These are phyloP conservation scores for Colletotrichum nymphaeae DNA, from an alignment of 2,329 filamentous ascomycete genomes.

Conservation along the genomic window DNA sequence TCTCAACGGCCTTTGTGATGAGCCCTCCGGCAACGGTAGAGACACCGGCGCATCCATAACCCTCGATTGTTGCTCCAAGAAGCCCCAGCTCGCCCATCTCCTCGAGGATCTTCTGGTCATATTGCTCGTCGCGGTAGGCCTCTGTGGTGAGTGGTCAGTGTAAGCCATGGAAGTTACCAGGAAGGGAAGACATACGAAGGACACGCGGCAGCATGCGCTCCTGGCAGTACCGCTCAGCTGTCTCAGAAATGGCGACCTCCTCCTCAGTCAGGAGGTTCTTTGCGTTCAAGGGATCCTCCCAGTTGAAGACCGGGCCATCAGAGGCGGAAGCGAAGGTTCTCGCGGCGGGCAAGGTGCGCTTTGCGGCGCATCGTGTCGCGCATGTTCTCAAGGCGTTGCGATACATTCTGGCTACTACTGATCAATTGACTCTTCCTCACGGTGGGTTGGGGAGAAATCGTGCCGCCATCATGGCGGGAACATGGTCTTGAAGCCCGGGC, in stretches of 20 bases:
- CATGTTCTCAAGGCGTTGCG: slow-evolving; percentile 23
- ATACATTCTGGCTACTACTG: slow-evolving; percentile 10
- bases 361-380: slow-evolving; percentile 30
- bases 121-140: slow-evolving; percentile 86
- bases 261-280: slow-evolving; percentile 87
- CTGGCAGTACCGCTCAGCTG: slow-evolving; percentile 93
- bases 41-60: slow-evolving; percentile 88
- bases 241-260: slow-evolving; percentile 89
- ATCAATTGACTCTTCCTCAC: slow-evolving; percentile 11
- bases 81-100: slow-evolving; percentile 96
- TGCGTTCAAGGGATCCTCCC: slow-evolving; percentile 87
- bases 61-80: slow-evolving; percentile 85
- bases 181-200: slow-evolving; percentile 70
- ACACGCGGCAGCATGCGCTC: slow-evolving; percentile 88
- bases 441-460: not conserved
- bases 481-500: slow-evolving; percentile 6
- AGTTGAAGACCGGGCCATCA: slow-evolving; percentile 73
- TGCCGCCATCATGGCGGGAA: slow-evolving; percentile 1
- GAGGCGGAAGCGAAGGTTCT: slow-evolving; percentile 50
- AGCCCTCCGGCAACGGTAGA: slow-evolving; percentile 90
- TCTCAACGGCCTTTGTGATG: slow-evolving; percentile 90
- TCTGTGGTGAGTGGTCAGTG: slow-evolving; percentile 59
- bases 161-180: not conserved
- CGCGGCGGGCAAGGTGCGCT: slow-evolving; percentile 33
- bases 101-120: slow-evolving; percentile 84